Evolutionary conservation across 1,139 yeast genomes (phyloP).

Genomic region (Yamadazyma atmosphaerica): DNA sequence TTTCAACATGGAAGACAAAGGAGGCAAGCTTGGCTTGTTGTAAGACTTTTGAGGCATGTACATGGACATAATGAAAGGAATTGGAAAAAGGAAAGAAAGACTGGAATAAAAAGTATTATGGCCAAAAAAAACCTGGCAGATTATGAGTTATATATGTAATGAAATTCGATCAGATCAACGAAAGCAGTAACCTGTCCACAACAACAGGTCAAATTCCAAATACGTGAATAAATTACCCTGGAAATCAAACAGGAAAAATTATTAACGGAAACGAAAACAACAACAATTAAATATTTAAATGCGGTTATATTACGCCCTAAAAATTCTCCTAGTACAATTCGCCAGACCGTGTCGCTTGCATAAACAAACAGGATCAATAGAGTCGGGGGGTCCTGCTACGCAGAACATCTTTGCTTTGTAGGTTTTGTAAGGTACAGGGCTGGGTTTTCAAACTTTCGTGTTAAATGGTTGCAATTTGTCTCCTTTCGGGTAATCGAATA

Average conservation of each 20-base stretch:
- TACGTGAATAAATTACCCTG: neutral
- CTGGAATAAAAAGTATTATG: neutral
- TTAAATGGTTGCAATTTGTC: neutral
- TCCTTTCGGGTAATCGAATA: neutral
- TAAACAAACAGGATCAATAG: slow-evolving; percentile 1
- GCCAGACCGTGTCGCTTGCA: neutral
- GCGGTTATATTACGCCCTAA: slow-evolving; percentile 1
- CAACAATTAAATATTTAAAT: slow-evolving; percentile 3
- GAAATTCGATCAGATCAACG: neutral
- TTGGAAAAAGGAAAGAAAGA: slow-evolving; percentile 2
- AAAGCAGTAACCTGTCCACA: neutral
- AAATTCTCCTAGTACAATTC: neutral
- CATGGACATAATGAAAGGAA: slow-evolving; percentile 10
- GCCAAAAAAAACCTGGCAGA: too few relatives aligned
- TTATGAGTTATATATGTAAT: too few relatives aligned
- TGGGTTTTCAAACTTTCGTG: neutral
- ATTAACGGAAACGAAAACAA: neutral
- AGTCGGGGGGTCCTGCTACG: neutral
- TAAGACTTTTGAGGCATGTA: slow-evolving; percentile 18
- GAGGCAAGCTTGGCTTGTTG: slow-evolving; percentile 36
- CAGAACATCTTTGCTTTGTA: too few relatives aligned
- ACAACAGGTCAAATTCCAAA: neutral
- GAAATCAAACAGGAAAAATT: neutral
- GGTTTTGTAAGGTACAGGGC: neutral
- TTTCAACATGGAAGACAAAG: slow-evolving; percentile 37